Evolutionary conservation across 1,284 basidiomycete species (phyloP), one percentile per base, ranked within the genome.

Genomic region (Leccinum griseonigrum): DNA sequence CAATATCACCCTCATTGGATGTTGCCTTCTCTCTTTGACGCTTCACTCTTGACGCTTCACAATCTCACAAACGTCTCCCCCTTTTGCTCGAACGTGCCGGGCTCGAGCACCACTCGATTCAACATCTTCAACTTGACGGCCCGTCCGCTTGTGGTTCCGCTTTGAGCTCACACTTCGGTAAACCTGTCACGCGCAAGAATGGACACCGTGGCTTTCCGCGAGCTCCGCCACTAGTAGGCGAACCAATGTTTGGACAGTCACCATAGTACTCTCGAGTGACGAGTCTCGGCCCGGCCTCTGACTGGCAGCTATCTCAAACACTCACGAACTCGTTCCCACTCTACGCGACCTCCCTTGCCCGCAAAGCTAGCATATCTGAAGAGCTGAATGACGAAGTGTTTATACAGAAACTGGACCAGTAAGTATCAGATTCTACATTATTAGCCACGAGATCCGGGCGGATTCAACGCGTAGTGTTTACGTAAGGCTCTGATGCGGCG

Each of bases 251-350:
- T n/a, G n/a, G n/a, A n/a, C n/a, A n/a, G n/a, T n/a, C n/a, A n/a
- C n/a, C n/a, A n/a, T n/a, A n/a, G n/a, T n/a, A n/a, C n/a, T n/a
- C n/a, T n/a, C n/a, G n/a, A n/a, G n/a, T n/a, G n/a, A n/a, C n/a
- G n/a, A n/a, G n/a, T n/a, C n/a, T n/a, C n/a, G n/a, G n/a, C n/a
- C n/a, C n/a, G n/a, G n/a, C 64, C 34, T 62, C 72, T 4, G 87
- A 88, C 0, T 77, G 95, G 2, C 64, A 73, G 1, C 83, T 89
- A 0, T 81, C 97, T 38, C 83, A 81, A 50, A 80, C 85, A 16
- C 81, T 97, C 32, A 83, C 91, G 0, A 91, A 95, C 71, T 88
- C 95, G 75, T 95, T 97, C 75, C 95, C 95, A 0, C 90, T 86
- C 73, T 95, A 95, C 70, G 87, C 88, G 0, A 81, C 87, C 1